Evolutionary conservation across 768 basidiomycete species (phyloP).

Genomic region (Macrolepiota fuliginosa): DNA sequence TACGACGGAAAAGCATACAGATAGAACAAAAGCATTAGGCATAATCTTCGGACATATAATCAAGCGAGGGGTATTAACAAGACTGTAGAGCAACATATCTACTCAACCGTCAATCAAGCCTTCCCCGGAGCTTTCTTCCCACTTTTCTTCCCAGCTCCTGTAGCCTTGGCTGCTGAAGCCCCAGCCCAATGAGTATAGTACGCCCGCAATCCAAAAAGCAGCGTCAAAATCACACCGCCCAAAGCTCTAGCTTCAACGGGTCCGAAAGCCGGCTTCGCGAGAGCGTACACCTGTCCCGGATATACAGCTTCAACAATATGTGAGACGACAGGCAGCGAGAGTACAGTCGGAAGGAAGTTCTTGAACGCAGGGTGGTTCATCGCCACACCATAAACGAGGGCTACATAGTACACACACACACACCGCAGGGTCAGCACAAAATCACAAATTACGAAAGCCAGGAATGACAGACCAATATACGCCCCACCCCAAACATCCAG

Average conservation of each 20-base stretch:
- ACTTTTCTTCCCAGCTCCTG: not conserved
- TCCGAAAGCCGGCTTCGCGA: not conserved
- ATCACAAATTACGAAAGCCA: not conserved
- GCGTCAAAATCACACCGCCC: not conserved
- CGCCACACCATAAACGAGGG: constrained; percentile 5
- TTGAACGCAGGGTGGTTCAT: constrained; percentile 8
- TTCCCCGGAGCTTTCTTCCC: not conserved
- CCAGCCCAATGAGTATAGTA: constrained; percentile 11
- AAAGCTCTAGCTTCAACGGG: constrained; percentile 6
- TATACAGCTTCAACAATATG: not conserved
- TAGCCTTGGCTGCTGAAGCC: not conserved
- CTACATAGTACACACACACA: too few species aligned
- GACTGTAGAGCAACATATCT: too few species aligned
- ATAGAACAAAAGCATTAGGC: too few species aligned
- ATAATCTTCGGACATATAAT: too few species aligned
- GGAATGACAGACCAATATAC: constrained; percentile 32
- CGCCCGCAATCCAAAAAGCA: constrained; percentile 7
- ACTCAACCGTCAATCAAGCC: constrained; percentile 4
- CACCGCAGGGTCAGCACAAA: not conserved
- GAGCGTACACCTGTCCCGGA: not conserved
- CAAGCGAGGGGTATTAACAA: not conserved
- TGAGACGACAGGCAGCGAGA: not conserved
- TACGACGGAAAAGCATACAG: too few species aligned
- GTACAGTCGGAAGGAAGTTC: not conserved
- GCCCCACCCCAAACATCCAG: constrained; percentile 54